A percentile compares a stretch with the other conserved stretches of the same genome.
Evolutionary conservation across 306 rosid genomes (phyloP).

Genomic region (Cicer chorassanicum): DNA sequence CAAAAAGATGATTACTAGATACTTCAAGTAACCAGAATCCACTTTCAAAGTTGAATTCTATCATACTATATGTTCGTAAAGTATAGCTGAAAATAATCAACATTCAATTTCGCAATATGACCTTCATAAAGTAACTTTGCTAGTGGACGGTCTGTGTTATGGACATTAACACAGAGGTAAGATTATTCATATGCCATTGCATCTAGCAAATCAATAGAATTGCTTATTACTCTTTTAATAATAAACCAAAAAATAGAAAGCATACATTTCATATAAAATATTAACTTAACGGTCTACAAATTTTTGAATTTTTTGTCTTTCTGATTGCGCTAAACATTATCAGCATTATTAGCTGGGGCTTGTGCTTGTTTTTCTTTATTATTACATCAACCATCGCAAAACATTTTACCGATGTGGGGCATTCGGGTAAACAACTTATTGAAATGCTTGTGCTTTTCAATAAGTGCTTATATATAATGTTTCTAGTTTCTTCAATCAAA

Average conservation of each 20-base stretch:
- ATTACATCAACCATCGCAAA: too few relatives aligned
- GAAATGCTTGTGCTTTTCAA: too few relatives aligned
- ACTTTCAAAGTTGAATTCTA: conserved; percentile 3
- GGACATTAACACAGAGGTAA: background rate
- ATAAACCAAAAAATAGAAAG: background rate
- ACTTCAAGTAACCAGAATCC: background rate
- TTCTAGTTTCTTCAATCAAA: too few relatives aligned
- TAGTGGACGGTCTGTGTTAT: background rate
- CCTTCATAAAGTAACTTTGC: background rate
- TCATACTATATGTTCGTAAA: background rate
- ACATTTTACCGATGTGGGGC: too few relatives aligned
- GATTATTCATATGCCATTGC: background rate
- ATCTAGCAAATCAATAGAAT: background rate
- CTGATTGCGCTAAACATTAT: background rate
- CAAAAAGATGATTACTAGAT: background rate
- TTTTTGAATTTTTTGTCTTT: background rate
- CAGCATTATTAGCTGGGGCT: background rate
- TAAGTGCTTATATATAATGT: too few relatives aligned
- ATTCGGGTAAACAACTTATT: too few relatives aligned
- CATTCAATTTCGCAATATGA: conserved; percentile 14
- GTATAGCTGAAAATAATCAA: background rate
- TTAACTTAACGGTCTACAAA: background rate
- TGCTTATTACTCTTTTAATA: background rate
- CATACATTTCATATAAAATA: background rate
- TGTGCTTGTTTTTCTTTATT: too few relatives aligned